A percentile compares a stretch with the other conserved stretches of the same genome.
Conservation (phyloP, 2,329 filamentous ascomycete species). For the Sarocladiaceae sp. region DNA sequence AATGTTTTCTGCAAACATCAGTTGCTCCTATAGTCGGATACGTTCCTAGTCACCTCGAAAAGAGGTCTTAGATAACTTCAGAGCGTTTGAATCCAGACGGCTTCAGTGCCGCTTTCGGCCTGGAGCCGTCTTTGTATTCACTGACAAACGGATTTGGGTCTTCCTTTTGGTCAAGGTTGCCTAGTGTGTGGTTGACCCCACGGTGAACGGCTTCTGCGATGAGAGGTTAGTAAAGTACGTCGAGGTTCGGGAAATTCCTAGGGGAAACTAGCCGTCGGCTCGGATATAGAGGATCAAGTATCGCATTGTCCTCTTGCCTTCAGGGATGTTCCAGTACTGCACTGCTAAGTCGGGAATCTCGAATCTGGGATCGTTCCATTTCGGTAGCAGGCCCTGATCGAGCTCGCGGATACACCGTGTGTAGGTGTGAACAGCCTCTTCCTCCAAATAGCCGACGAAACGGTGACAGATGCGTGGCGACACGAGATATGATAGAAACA, state of each 20-base stretch:
- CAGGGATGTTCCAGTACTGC: constrained; percentile 80
- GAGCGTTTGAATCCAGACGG: too few species aligned
- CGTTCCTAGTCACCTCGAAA: too few species aligned
- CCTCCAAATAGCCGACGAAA: constrained; percentile 95
- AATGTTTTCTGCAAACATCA: too few species aligned
- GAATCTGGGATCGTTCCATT: constrained; percentile 69
- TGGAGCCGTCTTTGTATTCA: constrained; percentile 76
- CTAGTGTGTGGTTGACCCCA: constrained; percentile 93
- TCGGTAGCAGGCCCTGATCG: constrained; percentile 76
- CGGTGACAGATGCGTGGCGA: constrained; percentile 86
- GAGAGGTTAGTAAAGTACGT: too few species aligned
- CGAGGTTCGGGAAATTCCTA: too few species aligned
- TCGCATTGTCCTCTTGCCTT: constrained; percentile 75
- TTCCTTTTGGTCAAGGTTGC: constrained; percentile 77
- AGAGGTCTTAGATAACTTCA: too few species aligned
- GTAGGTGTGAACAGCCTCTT: constrained; percentile 96
- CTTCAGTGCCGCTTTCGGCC: too few species aligned
- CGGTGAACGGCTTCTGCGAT: constrained; percentile 87
- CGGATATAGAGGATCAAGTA: constrained; percentile 86
- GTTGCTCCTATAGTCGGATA: too few species aligned
- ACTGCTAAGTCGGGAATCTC: constrained; percentile 83
- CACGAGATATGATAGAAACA: constrained; percentile 86
- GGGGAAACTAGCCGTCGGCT: too few species aligned
- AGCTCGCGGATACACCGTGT: constrained; percentile 84
- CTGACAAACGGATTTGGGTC: constrained; percentile 93